These are phyloP conservation scores for Plasmodium vinckei DNA, from an alignment of 169 alveolate species.

Conservation along the genomic window DNA sequence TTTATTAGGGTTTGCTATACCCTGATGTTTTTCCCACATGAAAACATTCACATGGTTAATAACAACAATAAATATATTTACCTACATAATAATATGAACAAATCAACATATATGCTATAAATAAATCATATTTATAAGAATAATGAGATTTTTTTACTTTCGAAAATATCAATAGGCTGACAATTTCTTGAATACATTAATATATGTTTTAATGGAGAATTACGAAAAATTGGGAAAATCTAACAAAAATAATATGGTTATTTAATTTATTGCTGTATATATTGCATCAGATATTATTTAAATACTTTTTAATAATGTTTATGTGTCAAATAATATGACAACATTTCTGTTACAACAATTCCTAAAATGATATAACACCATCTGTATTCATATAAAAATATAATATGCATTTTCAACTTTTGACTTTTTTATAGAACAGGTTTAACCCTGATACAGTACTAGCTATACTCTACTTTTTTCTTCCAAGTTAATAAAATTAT, in stretches of 20 bases:
- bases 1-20: constrained; percentile 49
- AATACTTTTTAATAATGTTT: too few relatives aligned
- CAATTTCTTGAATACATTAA: constrained; percentile 34
- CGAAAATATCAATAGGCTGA: constrained; percentile 22
- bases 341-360: too few relatives aligned
- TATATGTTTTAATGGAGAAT: constrained; percentile 11
- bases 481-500: constrained; percentile 41
- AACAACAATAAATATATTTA: neutral
- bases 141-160: neutral
- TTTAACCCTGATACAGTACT: constrained; percentile 43
- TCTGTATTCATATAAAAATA: too few relatives aligned
- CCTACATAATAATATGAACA: neutral
- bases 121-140: neutral
- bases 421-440: constrained; percentile 7
- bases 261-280: neutral
- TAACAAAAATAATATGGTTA: constrained; percentile 19
- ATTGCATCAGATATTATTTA: too few relatives aligned
- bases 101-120: neutral
- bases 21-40: constrained; percentile 25
- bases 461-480: constrained; percentile 51
- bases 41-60: constrained; percentile 58
- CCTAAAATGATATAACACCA: too few relatives aligned
- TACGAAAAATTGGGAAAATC: constrained; percentile 10
- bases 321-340: too few relatives aligned
- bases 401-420: neutral